These are phyloP conservation scores for Talaromyces trachyspermus DNA, from an alignment of 495 filamentous ascomycete genomes.

Conservation along the genomic window DNA sequence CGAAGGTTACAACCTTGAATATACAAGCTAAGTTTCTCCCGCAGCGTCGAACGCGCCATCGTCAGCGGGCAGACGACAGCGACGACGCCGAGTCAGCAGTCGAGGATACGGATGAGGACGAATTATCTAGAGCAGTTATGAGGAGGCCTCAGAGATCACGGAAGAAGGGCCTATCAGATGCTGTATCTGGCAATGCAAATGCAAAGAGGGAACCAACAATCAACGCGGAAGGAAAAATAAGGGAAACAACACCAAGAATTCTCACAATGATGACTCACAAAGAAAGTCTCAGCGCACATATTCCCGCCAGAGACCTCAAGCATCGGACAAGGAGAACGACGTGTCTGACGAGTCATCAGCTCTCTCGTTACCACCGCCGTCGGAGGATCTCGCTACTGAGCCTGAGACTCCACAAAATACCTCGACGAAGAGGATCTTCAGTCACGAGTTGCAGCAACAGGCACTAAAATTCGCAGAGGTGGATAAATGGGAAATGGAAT, in stretches of 20 bases:
- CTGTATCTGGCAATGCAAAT: conserved; percentile 1
- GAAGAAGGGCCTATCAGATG: conserved; percentile 1
- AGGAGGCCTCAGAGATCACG: conserved; percentile 15
- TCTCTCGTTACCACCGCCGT: conserved; percentile 32
- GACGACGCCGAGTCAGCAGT: conserved; percentile 25
- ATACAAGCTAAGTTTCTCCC: conserved; percentile 43
- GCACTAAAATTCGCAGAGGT: conserved; percentile 57
- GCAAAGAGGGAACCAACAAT: conserved; percentile 25
- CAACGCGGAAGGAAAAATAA: not conserved
- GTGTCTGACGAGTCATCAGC: conserved; percentile 22
- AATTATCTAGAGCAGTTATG: conserved; percentile 24
- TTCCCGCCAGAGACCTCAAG: conserved; percentile 8
- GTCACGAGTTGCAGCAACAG: conserved; percentile 31
- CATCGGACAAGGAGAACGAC: conserved; percentile 27
- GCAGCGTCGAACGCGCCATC: conserved; percentile 29
- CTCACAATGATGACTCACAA: conserved; percentile 6
- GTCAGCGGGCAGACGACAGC: conserved; percentile 24
- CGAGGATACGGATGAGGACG: conserved; percentile 32
- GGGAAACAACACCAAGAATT: not conserved
- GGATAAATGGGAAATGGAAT: conserved; percentile 67
- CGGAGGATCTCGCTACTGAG: conserved; percentile 26
- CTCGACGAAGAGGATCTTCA: conserved; percentile 16
- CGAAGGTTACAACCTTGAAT: conserved; percentile 32
- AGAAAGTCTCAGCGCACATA: conserved; percentile 6
- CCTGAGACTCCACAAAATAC: conserved; percentile 4